A percentile compares a stretch with the other conserved stretches of the same genome.
These are phyloP conservation scores for Drechslerella dactyloides DNA, from an alignment of 2,329 filamentous ascomycete species.

Conservation along the genomic window DNA sequence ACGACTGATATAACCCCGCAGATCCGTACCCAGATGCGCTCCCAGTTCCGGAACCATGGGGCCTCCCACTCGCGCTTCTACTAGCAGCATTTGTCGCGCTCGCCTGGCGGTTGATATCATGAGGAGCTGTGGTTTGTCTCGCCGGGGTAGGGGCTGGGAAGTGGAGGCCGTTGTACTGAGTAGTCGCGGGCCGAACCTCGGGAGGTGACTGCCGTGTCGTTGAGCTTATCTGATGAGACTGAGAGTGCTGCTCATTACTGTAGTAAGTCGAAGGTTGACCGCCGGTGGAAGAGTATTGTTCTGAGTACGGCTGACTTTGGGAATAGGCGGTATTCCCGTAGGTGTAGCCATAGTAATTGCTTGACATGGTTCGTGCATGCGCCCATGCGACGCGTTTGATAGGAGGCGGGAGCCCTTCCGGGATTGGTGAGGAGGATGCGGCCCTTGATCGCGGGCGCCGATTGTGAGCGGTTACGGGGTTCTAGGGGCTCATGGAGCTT, in stretches of 20 bases:
- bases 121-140: slow-evolving; percentile 8
- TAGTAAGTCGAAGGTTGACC: slow-evolving; percentile 23
- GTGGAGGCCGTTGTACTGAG: slow-evolving; percentile 42
- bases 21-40: slow-evolving; percentile 9
- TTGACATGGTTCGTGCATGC: slow-evolving; percentile 16
- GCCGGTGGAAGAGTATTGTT: slow-evolving; percentile 28
- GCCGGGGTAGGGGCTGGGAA: slow-evolving; percentile 28
- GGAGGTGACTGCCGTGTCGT: slow-evolving; percentile 5
- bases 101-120: not conserved
- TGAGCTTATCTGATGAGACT: slow-evolving; percentile 1
- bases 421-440: not conserved
- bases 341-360: slow-evolving; percentile 34
- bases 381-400: slow-evolving; percentile 23
- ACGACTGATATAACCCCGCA: slow-evolving; percentile 20
- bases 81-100: not conserved
- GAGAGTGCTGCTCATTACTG: slow-evolving; percentile 1
- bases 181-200: slow-evolving; percentile 18
- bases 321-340: slow-evolving; percentile 29
- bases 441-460: no score
- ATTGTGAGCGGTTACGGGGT: not conserved
- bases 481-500: no score
- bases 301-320: slow-evolving; percentile 27
- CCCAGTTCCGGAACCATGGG: slow-evolving; percentile 2
- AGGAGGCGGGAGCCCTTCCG: not conserved
- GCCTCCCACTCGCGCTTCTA: not conserved